Percentiles rank a stretch among this genome's conserved stretches.
Conservation (phyloP, 129 eudicot species). For the Chrysanthemum seticuspe region DNA sequence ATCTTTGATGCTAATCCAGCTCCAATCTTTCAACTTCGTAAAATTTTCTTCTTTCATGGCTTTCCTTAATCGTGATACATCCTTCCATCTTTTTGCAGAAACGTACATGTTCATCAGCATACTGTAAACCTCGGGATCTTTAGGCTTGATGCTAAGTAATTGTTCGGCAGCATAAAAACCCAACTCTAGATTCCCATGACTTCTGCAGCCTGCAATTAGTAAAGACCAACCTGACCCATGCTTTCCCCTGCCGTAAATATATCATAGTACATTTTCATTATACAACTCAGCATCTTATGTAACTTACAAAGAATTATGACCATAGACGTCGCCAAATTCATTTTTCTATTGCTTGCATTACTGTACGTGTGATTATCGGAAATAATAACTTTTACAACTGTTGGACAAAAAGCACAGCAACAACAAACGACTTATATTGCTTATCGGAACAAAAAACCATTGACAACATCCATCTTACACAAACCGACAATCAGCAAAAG, state of each 20-base stretch:
- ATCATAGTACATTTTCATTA: no score
- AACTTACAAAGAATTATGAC: no score
- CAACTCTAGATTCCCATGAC: conserved; percentile 67
- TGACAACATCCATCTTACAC: conserved; percentile 21
- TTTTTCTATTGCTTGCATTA: neutral
- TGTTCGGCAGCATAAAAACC: conserved; percentile 78
- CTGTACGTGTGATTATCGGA: neutral
- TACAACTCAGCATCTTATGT: no score
- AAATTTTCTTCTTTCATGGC: conserved; percentile 66
- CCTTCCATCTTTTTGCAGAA: conserved; percentile 71
- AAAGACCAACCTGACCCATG: conserved; percentile 15
- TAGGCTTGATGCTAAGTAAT: conserved; percentile 60
- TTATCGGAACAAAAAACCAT: conserved; percentile 7
- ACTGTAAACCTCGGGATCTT: conserved; percentile 54
- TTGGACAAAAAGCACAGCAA: neutral
- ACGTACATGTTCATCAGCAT: conserved; percentile 67
- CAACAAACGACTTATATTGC: conserved; percentile 12
- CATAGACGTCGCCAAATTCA: no score
- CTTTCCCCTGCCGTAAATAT: no score
- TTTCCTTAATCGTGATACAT: conserved; percentile 71
- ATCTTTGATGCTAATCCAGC: conserved; percentile 75
- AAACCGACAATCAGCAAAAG: conserved; percentile 5
- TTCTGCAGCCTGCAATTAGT: conserved; percentile 81
- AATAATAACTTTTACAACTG: neutral
- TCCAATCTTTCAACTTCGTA: conserved; percentile 60